Base-by-base conservation (phyloP, 768 basidiomycete species). In the Boletus sp. region DNA sequence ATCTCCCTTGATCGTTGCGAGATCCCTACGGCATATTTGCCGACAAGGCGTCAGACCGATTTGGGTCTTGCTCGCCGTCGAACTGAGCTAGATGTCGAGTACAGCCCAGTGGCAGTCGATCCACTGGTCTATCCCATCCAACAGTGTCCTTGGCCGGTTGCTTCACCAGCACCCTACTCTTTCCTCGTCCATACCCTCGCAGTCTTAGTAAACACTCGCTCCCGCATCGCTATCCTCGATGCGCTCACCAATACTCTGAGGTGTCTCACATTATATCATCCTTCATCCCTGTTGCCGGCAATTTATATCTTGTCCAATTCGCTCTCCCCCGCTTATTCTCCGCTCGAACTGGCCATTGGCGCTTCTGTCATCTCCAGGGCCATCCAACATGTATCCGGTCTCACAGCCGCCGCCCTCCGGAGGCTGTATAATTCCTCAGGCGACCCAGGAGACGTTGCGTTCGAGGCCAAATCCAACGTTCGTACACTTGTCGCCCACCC, bases 391-490 rank as follows among this genome's bases (percentile, higher is more conserved):
- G 79, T 88, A 32, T 90, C 88, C 15, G 88, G 88, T 21, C 72
- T 88, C 30, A 79, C 81, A 6, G 61, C 77, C 19, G 68, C 76
- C 8, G 79, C 85, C 13, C 77, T 87, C 43, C 84, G 75, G 69
- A 79, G 75, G 52, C 69, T 93, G 14, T 90, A 90, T 67, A 87
- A 84, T 57, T 73, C 79, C 41, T 82, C 76, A 33, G 94, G 94
- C 5, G 94, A 97, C 70, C 80, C 83, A 25, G 94, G 94, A 0
- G 91, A 94, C 65, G 90, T 94, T 8, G 94, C 94, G 1, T 93
- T 84, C 62, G 81, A 83, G 53, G 91, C 93, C 10, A 93, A 88
- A 66, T 83, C 83, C 4, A 88, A 81, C 53, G 70, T 90, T 21
- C 79, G 89, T 40, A 89, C 89, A 5, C 76, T 93, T 25, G 67